Percentiles rank a stretch among this genome's conserved stretches.
Conservation (phyloP, 2,329 filamentous ascomycete species). For the Chlorencoelia australis region DNA sequence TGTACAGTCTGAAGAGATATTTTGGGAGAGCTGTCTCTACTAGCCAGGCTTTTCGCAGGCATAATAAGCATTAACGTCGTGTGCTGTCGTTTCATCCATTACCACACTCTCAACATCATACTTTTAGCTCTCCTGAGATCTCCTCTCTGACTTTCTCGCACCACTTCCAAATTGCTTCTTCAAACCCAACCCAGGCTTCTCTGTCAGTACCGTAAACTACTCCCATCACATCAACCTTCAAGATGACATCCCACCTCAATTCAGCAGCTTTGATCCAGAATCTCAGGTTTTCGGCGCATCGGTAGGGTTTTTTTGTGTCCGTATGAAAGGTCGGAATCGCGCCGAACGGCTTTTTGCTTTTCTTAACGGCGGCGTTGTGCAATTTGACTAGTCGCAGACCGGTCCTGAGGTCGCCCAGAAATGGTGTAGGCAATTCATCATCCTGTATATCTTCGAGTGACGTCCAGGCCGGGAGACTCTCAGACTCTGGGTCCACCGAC, state of each 20-base stretch:
- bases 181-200: constrained; percentile 70
- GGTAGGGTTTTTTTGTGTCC: constrained; percentile 92
- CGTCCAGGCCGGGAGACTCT: constrained; percentile 58
- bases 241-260: constrained; percentile 78
- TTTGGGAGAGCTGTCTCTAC: too few species aligned
- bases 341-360: constrained; percentile 78
- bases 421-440: constrained; percentile 52
- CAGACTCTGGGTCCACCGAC: constrained; percentile 55
- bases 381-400: constrained; percentile 74
- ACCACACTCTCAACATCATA: too few species aligned
- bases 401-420: constrained; percentile 64
- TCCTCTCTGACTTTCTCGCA: constrained; percentile 74
- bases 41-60: too few species aligned
- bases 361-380: constrained; percentile 80
- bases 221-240: constrained; percentile 77
- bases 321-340: constrained; percentile 81
- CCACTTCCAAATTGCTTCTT: constrained; percentile 76
- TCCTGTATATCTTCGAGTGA: constrained; percentile 37
- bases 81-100: too few species aligned
- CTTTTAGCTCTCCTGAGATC: constrained; percentile 56
- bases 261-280: constrained; percentile 97
- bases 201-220: constrained; percentile 65
- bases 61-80: too few species aligned
- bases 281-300: constrained; percentile 82
- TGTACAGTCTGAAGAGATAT: too few species aligned